Base-by-base conservation (phyloP, 75 land plant genomes). In the Sequoiadendron giganteum region DNA sequence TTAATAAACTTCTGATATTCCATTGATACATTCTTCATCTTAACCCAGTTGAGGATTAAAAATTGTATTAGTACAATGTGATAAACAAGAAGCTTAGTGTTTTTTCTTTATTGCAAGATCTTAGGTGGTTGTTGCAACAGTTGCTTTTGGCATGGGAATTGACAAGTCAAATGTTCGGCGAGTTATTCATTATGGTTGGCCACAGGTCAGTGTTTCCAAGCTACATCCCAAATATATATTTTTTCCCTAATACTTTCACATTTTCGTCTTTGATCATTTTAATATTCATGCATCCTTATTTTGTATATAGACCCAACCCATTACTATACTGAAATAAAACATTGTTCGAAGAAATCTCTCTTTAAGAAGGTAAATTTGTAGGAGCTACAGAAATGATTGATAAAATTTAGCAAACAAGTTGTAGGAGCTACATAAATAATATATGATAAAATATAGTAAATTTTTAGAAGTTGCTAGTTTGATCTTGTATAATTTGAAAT, bases 71-170 rank as follows among this genome's bases (percentile, higher is more conserved):
- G n/a, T 80, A 13, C 30, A 82, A 82, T 1, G n/a, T 82, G 84
- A 47, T 82, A 40, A 32, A 47, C 49, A 4, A 47, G 3, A 82
- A 32, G 77, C 86, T 56, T 56, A 21, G 80, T 8, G 30, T 85
- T 68, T 85, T 8, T 73, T 30, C 30, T 38, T 70, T 32, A 18
- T 68, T 38, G 40, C 83, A 32, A 73, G 40, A 55, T 83, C 78
- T 38, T 87, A 96, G 97, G 96, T 96, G 70, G 94, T 96, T 70
- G 96, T 96, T 86, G 98, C 98, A 79, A 96, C 98, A 43, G 88
- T 96, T 85, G 98, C 98, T 68, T 95, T 96, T 90, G 97, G 97
- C 80, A 96, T 96, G 98, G 98, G 98, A 18, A 96, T 96, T 88
- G 97, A 96, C 90, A 96, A 95, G 85, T 87, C 92, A 83, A 93